Percentiles rank a stretch among this genome's conserved stretches.
Evolutionary conservation across 31 red algal genomes (phyloP).

Genomic region (Bonnemaisonia californica): DNA sequence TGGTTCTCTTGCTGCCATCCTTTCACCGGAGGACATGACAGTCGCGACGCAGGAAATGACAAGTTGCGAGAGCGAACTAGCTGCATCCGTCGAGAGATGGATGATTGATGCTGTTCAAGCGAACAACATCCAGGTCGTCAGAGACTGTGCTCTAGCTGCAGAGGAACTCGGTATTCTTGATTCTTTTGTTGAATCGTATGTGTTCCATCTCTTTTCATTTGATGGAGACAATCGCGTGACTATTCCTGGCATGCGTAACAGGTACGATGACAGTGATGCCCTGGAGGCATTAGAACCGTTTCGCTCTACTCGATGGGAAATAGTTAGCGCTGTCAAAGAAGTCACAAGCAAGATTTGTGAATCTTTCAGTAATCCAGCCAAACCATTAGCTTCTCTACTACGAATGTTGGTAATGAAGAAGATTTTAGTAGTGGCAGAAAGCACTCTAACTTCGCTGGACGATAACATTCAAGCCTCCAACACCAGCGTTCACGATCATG

Average conservation of each 20-base stretch:
- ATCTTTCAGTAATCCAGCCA: constrained; percentile 41
- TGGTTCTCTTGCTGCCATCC: constrained; percentile 10
- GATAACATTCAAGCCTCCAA: not conserved
- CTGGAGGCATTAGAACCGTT: constrained; percentile 17
- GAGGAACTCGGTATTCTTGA: constrained; percentile 35
- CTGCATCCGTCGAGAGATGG: constrained; percentile 38
- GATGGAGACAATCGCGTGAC: not conserved
- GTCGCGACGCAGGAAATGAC: constrained; percentile 28
- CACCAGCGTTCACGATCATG: not conserved
- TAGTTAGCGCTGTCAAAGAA: constrained; percentile 20
- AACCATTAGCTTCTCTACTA: constrained; percentile 23
- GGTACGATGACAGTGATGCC: not conserved
- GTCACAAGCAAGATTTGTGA: constrained; percentile 40
- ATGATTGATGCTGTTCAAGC: constrained; percentile 52
- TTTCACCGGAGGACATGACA: constrained; percentile 33
- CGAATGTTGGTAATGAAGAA: constrained; percentile 40
- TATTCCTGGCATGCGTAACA: not conserved
- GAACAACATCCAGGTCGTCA: constrained; percentile 29
- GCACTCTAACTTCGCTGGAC: constrained; percentile 8
- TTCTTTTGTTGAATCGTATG: constrained; percentile 45
- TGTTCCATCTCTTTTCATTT: constrained; percentile 29
- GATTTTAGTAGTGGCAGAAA: constrained; percentile 14
- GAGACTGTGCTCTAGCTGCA: constrained; percentile 53
- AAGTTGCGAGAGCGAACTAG: constrained; percentile 44
- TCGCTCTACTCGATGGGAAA: constrained; percentile 23